These are phyloP conservation scores for Amylocarpus encephaloides DNA, from an alignment of 2,329 filamentous ascomycete genomes.

Conservation along the genomic window DNA sequence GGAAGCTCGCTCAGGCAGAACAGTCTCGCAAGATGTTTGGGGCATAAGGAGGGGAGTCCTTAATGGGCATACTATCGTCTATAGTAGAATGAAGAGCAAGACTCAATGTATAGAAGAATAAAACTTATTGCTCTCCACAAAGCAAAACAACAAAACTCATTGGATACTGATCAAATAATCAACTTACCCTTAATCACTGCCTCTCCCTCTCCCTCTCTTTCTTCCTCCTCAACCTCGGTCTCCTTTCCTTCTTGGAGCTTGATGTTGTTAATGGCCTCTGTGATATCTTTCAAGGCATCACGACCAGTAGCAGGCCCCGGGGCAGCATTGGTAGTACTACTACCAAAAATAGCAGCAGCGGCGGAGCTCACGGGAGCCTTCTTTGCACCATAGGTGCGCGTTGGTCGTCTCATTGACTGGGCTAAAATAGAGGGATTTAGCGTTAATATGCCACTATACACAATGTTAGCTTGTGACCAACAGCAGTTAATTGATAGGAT, in stretches of 20 bases:
- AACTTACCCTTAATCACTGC: no score
- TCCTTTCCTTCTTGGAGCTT: background rate
- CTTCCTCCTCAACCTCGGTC: background rate
- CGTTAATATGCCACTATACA: background rate
- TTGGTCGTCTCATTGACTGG: background rate
- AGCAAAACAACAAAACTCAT: no score
- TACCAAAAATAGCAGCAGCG: slow-evolving; percentile 2
- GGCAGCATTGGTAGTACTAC: background rate
- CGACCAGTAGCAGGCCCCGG: background rate
- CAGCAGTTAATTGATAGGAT: no score
- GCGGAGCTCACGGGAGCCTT: background rate
- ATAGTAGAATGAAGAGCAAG: no score
- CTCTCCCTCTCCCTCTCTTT: background rate
- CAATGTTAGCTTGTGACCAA: no score
- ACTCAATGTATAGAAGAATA: no score
- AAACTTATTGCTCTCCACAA: no score
- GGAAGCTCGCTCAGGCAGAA: no score
- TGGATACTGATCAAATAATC: no score
- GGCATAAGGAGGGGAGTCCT: no score
- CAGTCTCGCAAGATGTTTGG: no score
- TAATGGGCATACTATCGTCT: no score
- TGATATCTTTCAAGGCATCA: background rate
- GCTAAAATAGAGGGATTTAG: background rate
- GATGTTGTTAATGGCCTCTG: background rate
- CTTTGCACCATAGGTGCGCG: slow-evolving; percentile 6